Percentiles rank a stretch among this genome's conserved stretches.
phyloP scores from a whole-genome alignment of 495 filamentous ascomycete species.

The Tuber brumale region DNA sequence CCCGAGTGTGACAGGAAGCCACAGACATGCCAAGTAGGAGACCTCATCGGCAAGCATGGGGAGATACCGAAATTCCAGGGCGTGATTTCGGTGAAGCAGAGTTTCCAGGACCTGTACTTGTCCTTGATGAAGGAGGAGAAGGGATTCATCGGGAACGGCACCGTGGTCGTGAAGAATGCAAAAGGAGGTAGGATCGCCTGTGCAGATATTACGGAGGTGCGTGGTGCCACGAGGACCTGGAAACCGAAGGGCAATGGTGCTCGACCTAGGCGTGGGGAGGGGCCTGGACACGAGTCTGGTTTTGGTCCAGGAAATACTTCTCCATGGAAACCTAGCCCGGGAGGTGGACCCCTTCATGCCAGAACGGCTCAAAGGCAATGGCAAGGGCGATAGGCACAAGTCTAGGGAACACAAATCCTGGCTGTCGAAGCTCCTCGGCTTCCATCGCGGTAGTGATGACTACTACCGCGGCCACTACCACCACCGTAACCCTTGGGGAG shows the following conservation, averaged over 20 bases:
- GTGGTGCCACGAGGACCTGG: not conserved
- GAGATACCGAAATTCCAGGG: constrained; percentile 10
- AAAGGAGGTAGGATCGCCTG: constrained; percentile 65
- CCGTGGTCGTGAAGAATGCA: constrained; percentile 51
- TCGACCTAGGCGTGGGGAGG: not conserved
- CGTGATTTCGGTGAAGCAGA: constrained; percentile 16
- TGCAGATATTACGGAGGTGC: constrained; percentile 51
- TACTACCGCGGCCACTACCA: not conserved
- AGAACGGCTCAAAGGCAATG: not conserved
- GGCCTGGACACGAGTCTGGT: not conserved
- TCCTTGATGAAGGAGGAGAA: constrained; percentile 51
- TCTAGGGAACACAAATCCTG: not conserved
- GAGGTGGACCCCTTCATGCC: not conserved
- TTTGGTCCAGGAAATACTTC: not conserved
- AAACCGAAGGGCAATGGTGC: not conserved
- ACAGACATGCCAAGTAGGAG: constrained; percentile 17
- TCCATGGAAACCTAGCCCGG: not conserved
- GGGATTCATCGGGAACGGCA: constrained; percentile 69
- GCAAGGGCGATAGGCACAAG: not conserved
- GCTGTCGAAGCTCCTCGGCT: not conserved
- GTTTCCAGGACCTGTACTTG: constrained; percentile 60
- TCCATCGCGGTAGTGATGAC: not conserved
- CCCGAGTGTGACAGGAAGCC: constrained; percentile 11
- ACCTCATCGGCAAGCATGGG: constrained; percentile 17
- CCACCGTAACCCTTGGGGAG: not conserved